Evolutionary conservation across 768 basidiomycete genomes (phyloP).

Genomic region (Pleurotus tuoliensis): DNA sequence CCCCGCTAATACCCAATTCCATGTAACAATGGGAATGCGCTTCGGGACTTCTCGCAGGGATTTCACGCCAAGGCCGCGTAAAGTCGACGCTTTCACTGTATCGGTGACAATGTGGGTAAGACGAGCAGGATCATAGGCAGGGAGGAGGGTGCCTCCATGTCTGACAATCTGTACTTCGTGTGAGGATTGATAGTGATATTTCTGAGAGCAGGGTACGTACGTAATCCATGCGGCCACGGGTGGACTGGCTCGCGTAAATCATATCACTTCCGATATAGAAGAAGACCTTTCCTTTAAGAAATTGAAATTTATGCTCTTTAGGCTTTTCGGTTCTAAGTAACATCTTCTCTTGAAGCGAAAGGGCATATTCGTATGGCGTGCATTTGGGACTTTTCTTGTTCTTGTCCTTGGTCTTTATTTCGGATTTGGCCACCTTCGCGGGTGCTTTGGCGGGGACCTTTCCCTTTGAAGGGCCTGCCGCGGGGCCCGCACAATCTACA

Average conservation of each 20-base stretch:
- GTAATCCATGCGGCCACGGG: conserved; percentile 55
- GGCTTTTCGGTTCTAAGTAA: conserved; percentile 16
- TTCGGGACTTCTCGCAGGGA: conserved; percentile 53
- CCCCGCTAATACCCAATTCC: conserved; percentile 55
- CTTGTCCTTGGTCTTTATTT: conserved; percentile 20
- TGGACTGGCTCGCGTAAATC: conserved; percentile 44
- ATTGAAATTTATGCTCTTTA: conserved; percentile 20
- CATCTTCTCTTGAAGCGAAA: conserved; percentile 34
- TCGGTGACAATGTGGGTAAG: conserved; percentile 72
- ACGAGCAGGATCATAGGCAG: conserved; percentile 48
- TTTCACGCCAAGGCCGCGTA: conserved; percentile 36
- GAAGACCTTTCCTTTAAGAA: conserved; percentile 51
- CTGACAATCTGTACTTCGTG: conserved; percentile 46
- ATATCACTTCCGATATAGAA: conserved; percentile 61
- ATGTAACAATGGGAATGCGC: conserved; percentile 61
- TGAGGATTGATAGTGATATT: too few relatives aligned
- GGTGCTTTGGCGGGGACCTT: conserved; percentile 5
- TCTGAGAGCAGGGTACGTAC: conserved; percentile 37
- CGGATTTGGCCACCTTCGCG: conserved; percentile 5
- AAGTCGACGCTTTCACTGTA: conserved; percentile 21
- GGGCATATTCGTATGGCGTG: conserved; percentile 53
- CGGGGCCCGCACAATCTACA: not conserved
- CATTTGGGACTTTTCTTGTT: conserved; percentile 35
- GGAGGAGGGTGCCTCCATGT: conserved; percentile 58
- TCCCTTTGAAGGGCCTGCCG: not conserved